Evolutionary conservation across 805 yeast genomes (phyloP), one percentile per base, ranked within the genome.

Genomic region (Monosporozyma siamensis): DNA sequence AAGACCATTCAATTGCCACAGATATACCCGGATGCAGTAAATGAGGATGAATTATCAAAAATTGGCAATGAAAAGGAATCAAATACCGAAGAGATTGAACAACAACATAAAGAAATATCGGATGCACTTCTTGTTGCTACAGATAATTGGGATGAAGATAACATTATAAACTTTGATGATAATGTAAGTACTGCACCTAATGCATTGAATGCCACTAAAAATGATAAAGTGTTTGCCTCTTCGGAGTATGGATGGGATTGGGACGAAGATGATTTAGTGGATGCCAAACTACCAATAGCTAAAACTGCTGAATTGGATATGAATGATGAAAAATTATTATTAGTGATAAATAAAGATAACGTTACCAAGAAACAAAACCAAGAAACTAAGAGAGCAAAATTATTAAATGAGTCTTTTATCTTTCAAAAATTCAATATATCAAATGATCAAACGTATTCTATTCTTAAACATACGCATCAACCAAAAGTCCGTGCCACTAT

Each of bases 401-500:
- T 14, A 18, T 61, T 71, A 2, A 72, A 67, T 45, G 84, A 80
- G 38, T 72, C 71, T 47, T 57, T 69, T 23, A 53, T 86, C 17
- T 71, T 73, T 29, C 59, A 70, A 45, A 80, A 82, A 49, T 87
- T 83, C 64, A 83, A 85, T 59, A 72, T 90, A 31, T 88, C 97
- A 6, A 92, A 92, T 63, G 98, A 92, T 62, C 73, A 75, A 35
- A 83, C 82, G 34, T 92, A 92, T 61, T 95, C 86, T 44, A 65
- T 82, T 41, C 68, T 92, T 50, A 83, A 82, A 55, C 83, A 79
- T 44, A 89, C 87, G 54, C 88, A 89, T 59, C 95, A 88, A 59
- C 78, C 94, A 31, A 90, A 86, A 67, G 85, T 90, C 29, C 79
- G 98, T 60, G 78, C 95, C 2, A 94, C 95, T 6, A 79, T 92